Conservation (phyloP, 768 basidiomycete species). For the Collybia mongolica region DNA sequence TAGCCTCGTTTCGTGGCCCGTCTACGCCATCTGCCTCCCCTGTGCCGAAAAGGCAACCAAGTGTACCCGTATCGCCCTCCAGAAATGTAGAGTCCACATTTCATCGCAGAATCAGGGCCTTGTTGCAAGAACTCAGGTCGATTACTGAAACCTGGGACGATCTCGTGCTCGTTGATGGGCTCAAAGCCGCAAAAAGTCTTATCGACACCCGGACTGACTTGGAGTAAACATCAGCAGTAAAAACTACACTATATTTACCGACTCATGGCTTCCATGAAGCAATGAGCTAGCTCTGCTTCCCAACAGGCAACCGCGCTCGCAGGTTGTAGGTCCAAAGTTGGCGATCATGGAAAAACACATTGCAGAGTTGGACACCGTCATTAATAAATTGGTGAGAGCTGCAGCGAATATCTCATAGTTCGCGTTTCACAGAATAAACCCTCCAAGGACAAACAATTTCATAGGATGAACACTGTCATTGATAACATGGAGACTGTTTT, state of each 20-base stretch:
- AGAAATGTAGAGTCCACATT: constrained; percentile 70
- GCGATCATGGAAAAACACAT: constrained; percentile 67
- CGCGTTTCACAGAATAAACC: neutral
- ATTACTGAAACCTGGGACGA: constrained; percentile 80
- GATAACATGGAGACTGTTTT: constrained; percentile 66
- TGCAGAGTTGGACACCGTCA: constrained; percentile 52
- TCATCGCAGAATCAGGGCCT: constrained; percentile 73
- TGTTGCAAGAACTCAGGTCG: constrained; percentile 65
- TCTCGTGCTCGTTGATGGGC: constrained; percentile 74
- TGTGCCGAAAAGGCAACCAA: constrained; percentile 39
- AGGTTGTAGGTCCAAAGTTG: constrained; percentile 65
- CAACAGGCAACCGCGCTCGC: constrained; percentile 52
- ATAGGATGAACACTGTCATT: constrained; percentile 58
- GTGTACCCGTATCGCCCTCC: constrained; percentile 42
- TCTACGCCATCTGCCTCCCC: constrained; percentile 75
- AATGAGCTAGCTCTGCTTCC: constrained; percentile 62
- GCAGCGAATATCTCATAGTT: neutral
- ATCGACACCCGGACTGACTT: constrained; percentile 82
- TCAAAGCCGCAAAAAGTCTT: constrained; percentile 69
- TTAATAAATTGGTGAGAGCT: constrained; percentile 62
- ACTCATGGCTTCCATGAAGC: constrained; percentile 32
- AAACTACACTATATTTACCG: neutral
- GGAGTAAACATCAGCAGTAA: constrained; percentile 52
- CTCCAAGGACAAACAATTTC: constrained; percentile 66
- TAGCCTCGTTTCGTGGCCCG: constrained; percentile 79